A percentile compares a stretch with the other conserved stretches of the same genome.
phyloP scores from a whole-genome alignment of 129 eudicot species.

The Chrysanthemum makinoi region DNA sequence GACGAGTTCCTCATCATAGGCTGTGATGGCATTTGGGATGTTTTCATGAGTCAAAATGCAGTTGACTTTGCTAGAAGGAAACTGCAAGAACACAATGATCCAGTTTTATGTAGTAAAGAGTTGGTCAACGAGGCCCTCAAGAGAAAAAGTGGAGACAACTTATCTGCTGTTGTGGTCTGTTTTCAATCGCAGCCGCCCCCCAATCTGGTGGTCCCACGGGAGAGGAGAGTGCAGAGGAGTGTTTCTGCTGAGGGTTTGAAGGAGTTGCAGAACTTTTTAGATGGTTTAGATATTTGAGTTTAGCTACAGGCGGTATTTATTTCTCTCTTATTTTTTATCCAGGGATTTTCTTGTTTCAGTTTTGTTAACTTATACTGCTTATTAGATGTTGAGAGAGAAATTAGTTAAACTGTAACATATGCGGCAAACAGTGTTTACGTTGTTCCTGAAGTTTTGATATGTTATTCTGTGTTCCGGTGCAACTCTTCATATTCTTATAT shows the following conservation, averaged over 20 bases:
- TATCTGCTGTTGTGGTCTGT: slow-evolving; percentile 83
- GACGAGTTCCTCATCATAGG: slow-evolving; percentile 98
- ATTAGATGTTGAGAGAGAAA: slow-evolving; percentile 47
- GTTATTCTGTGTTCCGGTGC: background rate
- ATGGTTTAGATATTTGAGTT: slow-evolving; percentile 49
- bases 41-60: slow-evolving; percentile 92
- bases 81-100: slow-evolving; percentile 94
- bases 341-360: slow-evolving; percentile 13
- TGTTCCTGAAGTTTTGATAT: slow-evolving; percentile 24
- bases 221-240: slow-evolving; percentile 76
- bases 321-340: background rate
- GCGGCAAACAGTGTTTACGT: slow-evolving; percentile 42
- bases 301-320: slow-evolving; percentile 10
- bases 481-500: too few relatives aligned
- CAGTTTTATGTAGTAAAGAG: slow-evolving; percentile 68
- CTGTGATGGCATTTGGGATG: slow-evolving; percentile 96
- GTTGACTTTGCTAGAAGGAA: slow-evolving; percentile 88
- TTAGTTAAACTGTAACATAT: slow-evolving; percentile 68
- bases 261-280: slow-evolving; percentile 90
- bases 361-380: slow-evolving; percentile 14
- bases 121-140: slow-evolving; percentile 83
- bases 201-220: slow-evolving; percentile 63
- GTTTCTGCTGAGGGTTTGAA: slow-evolving; percentile 93
- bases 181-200: slow-evolving; percentile 79
- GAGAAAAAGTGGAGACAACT: slow-evolving; percentile 84